phyloP scores from a whole-genome alignment of 257 asterid genomes.

The Orobanche coerulescens region DNA sequence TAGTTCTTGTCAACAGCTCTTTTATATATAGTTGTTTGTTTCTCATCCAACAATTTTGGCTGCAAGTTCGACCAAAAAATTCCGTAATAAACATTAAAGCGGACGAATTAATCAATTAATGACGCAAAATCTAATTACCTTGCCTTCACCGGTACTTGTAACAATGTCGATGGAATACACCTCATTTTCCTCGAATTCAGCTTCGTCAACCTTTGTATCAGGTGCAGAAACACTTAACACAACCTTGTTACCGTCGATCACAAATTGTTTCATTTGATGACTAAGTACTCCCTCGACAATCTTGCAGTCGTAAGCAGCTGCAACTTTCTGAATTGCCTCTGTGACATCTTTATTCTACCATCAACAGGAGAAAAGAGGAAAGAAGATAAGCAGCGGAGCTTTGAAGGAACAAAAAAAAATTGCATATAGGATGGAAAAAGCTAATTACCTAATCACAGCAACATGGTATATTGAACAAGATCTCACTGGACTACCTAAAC shows the following conservation, averaged over 20 bases:
- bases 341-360: slow-evolving; percentile 70
- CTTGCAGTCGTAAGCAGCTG: slow-evolving; percentile 92
- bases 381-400: background rate
- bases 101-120: background rate
- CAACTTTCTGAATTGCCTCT: slow-evolving; percentile 83
- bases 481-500: background rate
- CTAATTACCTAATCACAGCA: background rate
- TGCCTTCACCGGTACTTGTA: slow-evolving; percentile 93
- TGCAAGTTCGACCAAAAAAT: slow-evolving; percentile 22
- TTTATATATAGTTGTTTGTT: slow-evolving; percentile 85
- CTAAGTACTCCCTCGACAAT: slow-evolving; percentile 90
- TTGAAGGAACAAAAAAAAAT: background rate
- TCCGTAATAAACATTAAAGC: background rate
- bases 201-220: slow-evolving; percentile 87
- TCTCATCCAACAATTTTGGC: slow-evolving; percentile 86
- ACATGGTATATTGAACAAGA: slow-evolving; percentile 8
- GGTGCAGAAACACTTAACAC: slow-evolving; percentile 64
- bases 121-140: slow-evolving; percentile 33
- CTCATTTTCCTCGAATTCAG: slow-evolving; percentile 92
- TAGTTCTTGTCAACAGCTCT: slow-evolving; percentile 89
- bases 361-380: background rate
- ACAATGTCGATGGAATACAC: slow-evolving; percentile 80
- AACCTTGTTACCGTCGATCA: slow-evolving; percentile 90
- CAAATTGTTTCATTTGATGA: slow-evolving; percentile 94
- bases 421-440: background rate